Conservation (phyloP, 768 basidiomycete genomes). For the Antrodiella citrinella region DNA sequence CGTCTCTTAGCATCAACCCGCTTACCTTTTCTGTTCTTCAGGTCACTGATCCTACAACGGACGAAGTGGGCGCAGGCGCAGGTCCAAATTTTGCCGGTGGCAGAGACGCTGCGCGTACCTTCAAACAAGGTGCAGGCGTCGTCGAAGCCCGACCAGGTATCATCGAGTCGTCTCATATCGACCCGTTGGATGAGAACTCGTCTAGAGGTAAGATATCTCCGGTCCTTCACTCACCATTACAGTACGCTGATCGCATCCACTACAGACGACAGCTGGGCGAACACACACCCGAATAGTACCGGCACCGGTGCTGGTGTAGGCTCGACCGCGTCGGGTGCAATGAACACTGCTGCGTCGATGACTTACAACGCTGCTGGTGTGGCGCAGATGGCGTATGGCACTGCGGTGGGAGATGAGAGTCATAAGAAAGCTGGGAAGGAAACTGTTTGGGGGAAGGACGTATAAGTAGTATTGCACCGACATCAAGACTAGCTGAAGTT, state of each 20-base stretch:
- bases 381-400: conserved; percentile 31
- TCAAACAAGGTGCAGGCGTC: conserved; percentile 39
- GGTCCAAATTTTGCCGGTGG: conserved; percentile 31
- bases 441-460: conserved; percentile 17
- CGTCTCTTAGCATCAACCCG: conserved; percentile 34
- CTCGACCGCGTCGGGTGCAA: conserved; percentile 9
- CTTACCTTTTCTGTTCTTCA: conserved; percentile 26
- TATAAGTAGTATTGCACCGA: neutral
- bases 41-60: conserved; percentile 35
- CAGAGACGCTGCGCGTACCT: conserved; percentile 29
- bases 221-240: no score
- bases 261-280: conserved; percentile 36
- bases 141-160: conserved; percentile 47
- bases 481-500: no score
- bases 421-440: conserved; percentile 27
- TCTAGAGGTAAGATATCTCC: conserved; percentile 33
- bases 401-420: conserved; percentile 27
- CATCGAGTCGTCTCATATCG: conserved; percentile 46
- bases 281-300: conserved; percentile 19
- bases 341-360: conserved; percentile 11
- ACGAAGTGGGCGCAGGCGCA: conserved; percentile 33
- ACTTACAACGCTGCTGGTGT: conserved; percentile 24
- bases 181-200: conserved; percentile 39
- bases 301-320: conserved; percentile 7
- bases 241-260: neutral